Evolutionary conservation across 2,329 filamentous ascomycete genomes (phyloP), one percentile per base, ranked within the genome.

Genomic region (Tolypocladium ophioglossoides): DNA sequence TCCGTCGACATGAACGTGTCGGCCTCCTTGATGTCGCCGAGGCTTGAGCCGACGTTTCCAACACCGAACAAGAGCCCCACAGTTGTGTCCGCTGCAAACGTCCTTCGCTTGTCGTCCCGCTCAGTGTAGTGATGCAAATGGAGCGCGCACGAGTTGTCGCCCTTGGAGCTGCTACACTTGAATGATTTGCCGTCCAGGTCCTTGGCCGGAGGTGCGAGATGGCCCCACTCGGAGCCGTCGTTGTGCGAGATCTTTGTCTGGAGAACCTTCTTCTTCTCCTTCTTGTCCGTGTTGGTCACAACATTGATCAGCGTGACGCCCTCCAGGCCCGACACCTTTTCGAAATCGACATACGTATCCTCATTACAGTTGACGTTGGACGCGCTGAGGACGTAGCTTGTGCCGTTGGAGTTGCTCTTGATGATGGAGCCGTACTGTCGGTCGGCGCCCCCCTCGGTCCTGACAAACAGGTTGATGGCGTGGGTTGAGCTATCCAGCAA

Each of bases 341-440:
- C 94, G 69, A 95, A 99, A 67, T 99, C 94, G 47, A 96, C 92
- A 64, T 85, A 96, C 46, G 85, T 91, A 2, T 68, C 62, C 14
- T 78, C 74, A 65, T 96, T 84, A 61, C 89, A 82, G 70, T 97
- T 96, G 65, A 97, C 90, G 22, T 82, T 83, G 50, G 82, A 76
- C 27, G 94, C 77, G 69, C 89, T 95, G 59, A 95, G 75, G 14
- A 96, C 89, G 64, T 96, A 99, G 1, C 88, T 94, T 0, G 94
- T 99, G 53, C 94, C 94, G 66, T 99, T 97, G 63, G 91, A 96
- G 74, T 99, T 99, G 66, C 91, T 96, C 80, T 97, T 99, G 71
- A 99, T 83, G 62, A 99, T 89, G 27, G 87, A 86, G 39, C 94
- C 94, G 62, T 88, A 91, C 56, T 87, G 82, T 51, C 80, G 82